Evolutionary conservation across 441 rosid genomes (phyloP).

Genomic region (Aleurites moluccanus): DNA sequence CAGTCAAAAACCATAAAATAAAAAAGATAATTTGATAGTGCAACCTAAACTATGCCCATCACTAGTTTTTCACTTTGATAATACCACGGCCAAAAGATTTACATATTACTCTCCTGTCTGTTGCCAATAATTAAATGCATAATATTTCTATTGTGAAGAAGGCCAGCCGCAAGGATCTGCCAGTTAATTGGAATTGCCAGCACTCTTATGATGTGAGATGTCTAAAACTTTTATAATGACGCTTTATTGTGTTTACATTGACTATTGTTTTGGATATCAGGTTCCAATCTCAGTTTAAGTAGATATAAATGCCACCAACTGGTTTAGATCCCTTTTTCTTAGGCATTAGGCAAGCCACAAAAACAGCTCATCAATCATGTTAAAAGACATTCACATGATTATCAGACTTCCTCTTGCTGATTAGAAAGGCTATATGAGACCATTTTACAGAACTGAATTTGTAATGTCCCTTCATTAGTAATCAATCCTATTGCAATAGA

Average conservation of each 20-base stretch:
- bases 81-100: neutral
- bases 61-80: neutral
- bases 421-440: too few species aligned
- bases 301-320: too few species aligned
- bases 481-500: too few species aligned
- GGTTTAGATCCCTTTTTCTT: too few species aligned
- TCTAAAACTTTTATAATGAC: neutral
- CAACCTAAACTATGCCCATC: neutral
- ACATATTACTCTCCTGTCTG: neutral
- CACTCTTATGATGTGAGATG: neutral
- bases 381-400: neutral
- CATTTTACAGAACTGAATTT: too few species aligned
- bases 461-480: too few species aligned
- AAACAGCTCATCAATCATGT: neutral
- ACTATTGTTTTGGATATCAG: too few species aligned
- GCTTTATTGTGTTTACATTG: too few species aligned
- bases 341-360: neutral
- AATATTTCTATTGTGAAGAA: neutral
- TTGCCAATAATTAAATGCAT: neutral
- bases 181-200: neutral
- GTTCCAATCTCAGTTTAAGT: too few species aligned
- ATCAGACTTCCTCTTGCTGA: neutral
- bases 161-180: neutral
- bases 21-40: neutral
- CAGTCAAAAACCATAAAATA: neutral